Evolutionary conservation across 148 eudicot genomes (phyloP).

Genomic region (Tetragonia tetragonoides): DNA sequence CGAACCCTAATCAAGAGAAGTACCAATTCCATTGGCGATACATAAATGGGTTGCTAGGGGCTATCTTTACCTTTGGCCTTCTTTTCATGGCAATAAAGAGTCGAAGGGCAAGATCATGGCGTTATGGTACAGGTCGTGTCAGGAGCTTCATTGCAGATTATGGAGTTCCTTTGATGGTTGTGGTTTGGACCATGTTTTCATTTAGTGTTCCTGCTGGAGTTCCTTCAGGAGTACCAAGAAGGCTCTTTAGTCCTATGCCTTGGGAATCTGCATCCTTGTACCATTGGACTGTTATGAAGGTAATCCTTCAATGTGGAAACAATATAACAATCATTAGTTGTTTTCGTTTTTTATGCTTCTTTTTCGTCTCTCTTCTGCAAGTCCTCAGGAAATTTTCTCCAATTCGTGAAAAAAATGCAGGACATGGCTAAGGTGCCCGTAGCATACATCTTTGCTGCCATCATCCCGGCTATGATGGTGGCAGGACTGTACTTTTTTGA

Average conservation of each 20-base stretch:
- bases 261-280: slow-evolving; percentile 64
- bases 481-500: slow-evolving; percentile 48
- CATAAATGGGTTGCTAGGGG: slow-evolving; percentile 63
- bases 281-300: slow-evolving; percentile 85
- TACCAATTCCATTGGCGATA: slow-evolving; percentile 62
- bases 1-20: slow-evolving; percentile 26
- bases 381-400: not conserved
- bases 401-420: slow-evolving; percentile 24
- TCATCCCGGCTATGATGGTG: slow-evolving; percentile 46
- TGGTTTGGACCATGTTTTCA: slow-evolving; percentile 73
- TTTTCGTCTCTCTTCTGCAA: too few species aligned
- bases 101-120: slow-evolving; percentile 69
- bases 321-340: not conserved
- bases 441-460: slow-evolving; percentile 40
- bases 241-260: slow-evolving; percentile 76
- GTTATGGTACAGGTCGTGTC: slow-evolving; percentile 60
- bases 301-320: slow-evolving; percentile 17
- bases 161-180: slow-evolving; percentile 86
- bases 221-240: slow-evolving; percentile 79
- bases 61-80: slow-evolving; percentile 64
- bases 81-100: slow-evolving; percentile 54
- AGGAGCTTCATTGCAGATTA: slow-evolving; percentile 83
- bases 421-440: slow-evolving; percentile 42
- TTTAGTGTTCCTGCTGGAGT: slow-evolving; percentile 48
- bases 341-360: not conserved